Evolutionary conservation across 2,329 filamentous ascomycete species (phyloP), one percentile per base, ranked within the genome.

Genomic region (Claviceps fusiformis): DNA sequence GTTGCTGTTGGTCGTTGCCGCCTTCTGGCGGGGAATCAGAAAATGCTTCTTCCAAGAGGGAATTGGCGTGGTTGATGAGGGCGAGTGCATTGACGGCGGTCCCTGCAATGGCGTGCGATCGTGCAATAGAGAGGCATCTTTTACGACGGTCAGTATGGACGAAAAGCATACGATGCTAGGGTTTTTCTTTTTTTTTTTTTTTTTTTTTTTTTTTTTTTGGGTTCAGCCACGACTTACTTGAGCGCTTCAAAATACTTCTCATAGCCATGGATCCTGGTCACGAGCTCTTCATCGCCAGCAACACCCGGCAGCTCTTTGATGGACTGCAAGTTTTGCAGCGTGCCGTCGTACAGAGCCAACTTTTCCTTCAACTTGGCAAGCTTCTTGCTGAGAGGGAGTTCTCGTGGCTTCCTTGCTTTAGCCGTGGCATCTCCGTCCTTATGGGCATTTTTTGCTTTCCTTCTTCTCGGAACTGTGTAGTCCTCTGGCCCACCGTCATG

Each of bases 251-350:
- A 98, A 71, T 97, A 97, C 57, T 80, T 76, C 41, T 80, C 77
- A 61, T 89, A 92, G 39, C 82, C 82, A 55, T 88, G 82, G n/a
- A 98, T 74, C 67, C 93, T 89, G 49, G 78, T 73, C 5, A 90
- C 76, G 60, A 98, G 87, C 17, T 73, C 75, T 45, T 82, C 78
- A 64, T 98, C 93, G 46, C 89, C 86, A 41, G 89, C 89, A 19
- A 96, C 87, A 69, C 93, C 93, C 2, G 90, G 87, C 15, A 98
- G 77, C 57, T 95, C 89, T 63, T 87, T 89, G 67, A 96, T 83
- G 5, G 90, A 89, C 60, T 96, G 87, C 57, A 98, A 76, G 69
- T 89, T 96, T 70, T 96, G 89, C 29, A 96, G 72, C 9, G 86
- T 95, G 29, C 89, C 89, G 67, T 96, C 90, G 67, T 96, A 97